Evolutionary conservation across 2,329 filamentous ascomycete genomes (phyloP), one percentile per base, ranked within the genome.

Genomic region (Cercospora berteroae): DNA sequence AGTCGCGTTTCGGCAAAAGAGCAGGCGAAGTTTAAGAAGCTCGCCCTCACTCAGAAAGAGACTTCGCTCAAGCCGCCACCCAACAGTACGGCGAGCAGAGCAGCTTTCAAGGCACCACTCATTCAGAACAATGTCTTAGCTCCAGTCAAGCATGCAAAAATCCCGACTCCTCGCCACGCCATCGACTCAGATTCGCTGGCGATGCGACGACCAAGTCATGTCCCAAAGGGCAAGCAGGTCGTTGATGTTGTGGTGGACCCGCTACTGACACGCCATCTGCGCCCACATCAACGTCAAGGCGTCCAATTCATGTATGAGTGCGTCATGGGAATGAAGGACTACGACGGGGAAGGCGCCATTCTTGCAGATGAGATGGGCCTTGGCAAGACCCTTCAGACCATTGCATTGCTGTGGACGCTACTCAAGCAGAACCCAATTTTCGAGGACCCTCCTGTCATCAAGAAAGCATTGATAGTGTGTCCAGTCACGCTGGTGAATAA

Each of bases 331-430:
- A 85, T 91, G 83, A 84, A 88, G 50, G 80, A 83, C 50, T 88
- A 85, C 69, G 86, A 86, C 72, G 89, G 89, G 1, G 85, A 89
- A 77, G 89, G 89, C 25, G 89, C 89, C 3, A 88, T 92, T 67
- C 80, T 92, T 59, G 90, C 90, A 1, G 90, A 92, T 74, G 90
- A 92, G 72, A 92, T 92, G 90, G 90, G 90, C 0, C 78, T 92
- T 1, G 90, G 90, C 20, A 92, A 92, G 79, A 91, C 90, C 0
- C 76, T 92, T 36, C 89, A 92, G 73, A 91, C 89, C 0, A 92
- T 92, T 73, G 82, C 89, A 3, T 78, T 92, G 56, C 75, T 92
- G 12, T 92, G 89, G 89, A 92, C 89, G 1, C 77, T 92, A 36
- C 78, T 92, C 69, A 91, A 91, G 76, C 89, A 92, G 74, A 91